phyloP scores from a whole-genome alignment of 768 basidiomycete species.

The Suillus subluteus region DNA sequence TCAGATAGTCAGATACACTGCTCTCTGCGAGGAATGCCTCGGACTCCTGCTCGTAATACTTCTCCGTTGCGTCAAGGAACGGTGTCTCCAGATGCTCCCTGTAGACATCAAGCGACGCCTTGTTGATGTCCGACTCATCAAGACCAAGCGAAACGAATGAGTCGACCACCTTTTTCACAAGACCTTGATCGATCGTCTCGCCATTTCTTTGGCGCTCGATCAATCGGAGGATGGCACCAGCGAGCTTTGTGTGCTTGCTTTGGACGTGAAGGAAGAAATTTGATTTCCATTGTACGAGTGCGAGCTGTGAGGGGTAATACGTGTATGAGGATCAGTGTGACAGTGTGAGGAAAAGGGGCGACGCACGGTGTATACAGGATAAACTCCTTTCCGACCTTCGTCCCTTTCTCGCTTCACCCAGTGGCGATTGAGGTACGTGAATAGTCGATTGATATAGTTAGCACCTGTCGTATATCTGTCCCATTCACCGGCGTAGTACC shows the following conservation, averaged over 20 bases:
- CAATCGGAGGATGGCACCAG: constrained; percentile 82
- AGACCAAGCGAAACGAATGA: constrained; percentile 94
- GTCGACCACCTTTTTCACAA: constrained; percentile 94
- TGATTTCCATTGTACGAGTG: constrained; percentile 94
- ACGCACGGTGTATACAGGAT: constrained; percentile 93
- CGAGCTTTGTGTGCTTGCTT: constrained; percentile 78
- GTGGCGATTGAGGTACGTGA: constrained; percentile 97
- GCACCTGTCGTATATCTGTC: constrained; percentile 96
- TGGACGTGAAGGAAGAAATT: constrained; percentile 92
- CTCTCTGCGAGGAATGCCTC: constrained; percentile 88
- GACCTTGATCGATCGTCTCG: constrained; percentile 88
- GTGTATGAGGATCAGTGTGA: constrained; percentile 7
- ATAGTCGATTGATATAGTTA: constrained; percentile 95
- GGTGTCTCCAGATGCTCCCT: constrained; percentile 87
- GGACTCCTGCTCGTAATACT: constrained; percentile 91
- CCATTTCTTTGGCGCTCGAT: constrained; percentile 96
- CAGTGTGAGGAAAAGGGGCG: constrained; percentile 2
- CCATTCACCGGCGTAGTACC: constrained; percentile 94
- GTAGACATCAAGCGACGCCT: constrained; percentile 92
- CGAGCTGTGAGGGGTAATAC: constrained; percentile 55
- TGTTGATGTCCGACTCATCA: constrained; percentile 90
- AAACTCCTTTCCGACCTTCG: constrained; percentile 93
- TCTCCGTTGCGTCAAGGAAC: constrained; percentile 87
- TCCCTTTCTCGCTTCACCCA: constrained; percentile 99
- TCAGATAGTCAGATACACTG: constrained; percentile 92